These are phyloP conservation scores for Eucalyptus marginata DNA, from an alignment of 345 rosid species.

Conservation along the genomic window DNA sequence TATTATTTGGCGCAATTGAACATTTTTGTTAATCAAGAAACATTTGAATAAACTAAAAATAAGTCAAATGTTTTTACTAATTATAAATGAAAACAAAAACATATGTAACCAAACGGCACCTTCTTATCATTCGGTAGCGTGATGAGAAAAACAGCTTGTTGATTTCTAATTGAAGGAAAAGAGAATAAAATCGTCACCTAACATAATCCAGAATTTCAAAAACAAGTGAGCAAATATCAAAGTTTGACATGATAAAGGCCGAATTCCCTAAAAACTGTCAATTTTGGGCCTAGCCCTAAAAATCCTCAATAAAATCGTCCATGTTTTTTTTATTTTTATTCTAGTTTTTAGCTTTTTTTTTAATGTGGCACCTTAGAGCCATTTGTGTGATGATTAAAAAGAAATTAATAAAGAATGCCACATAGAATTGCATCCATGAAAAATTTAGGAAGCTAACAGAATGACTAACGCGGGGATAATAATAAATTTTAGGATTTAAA, in stretches of 20 bases:
- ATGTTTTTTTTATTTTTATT: background rate
- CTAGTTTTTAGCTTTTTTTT: background rate
- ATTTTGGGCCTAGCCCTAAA: too few relatives aligned
- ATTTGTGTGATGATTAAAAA: background rate
- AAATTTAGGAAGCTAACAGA: background rate
- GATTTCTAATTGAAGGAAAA: background rate
- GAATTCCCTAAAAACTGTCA: too few relatives aligned
- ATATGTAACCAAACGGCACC: background rate
- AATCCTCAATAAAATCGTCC: too few relatives aligned
- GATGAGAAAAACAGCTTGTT: background rate
- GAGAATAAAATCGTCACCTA: background rate
- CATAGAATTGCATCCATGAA: background rate
- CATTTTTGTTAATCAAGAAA: background rate
- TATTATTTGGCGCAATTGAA: background rate
- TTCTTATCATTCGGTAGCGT: background rate
- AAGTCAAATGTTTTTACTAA: background rate
- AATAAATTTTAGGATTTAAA: background rate
- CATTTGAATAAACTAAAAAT: background rate
- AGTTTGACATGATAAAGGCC: background rate
- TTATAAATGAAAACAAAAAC: background rate
- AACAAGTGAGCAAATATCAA: background rate
- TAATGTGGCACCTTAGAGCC: background rate
- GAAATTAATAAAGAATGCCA: background rate
- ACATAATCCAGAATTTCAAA: background rate
- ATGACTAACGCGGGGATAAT: rapidly evolving